Evolutionary conservation across 208 protist genomes (phyloP), one percentile per base, ranked within the genome.

Genomic region (Phytomonas francai): DNA sequence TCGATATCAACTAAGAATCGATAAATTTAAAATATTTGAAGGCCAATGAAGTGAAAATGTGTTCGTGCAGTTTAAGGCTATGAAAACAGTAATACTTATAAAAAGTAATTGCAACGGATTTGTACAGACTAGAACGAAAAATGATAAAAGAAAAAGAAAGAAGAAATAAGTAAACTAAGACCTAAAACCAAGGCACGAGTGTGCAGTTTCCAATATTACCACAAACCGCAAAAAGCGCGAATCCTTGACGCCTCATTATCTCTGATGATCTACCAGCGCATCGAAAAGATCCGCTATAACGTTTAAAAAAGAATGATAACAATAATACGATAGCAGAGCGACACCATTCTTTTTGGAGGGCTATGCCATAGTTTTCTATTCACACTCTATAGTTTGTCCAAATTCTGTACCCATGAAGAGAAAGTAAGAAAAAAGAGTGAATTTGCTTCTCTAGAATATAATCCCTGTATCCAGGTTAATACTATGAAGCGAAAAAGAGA

Each of bases 31-130:
- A 54, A 19, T 54, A 25, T 25, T 25, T 25, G 22, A 12, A 54
- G 22, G 25, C 19, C 25, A 54, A 19, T 25, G 1, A 25, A 54
- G 6, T 25, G 4, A 25, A 25, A 25, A 25, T 54, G 2, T 54
- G 22, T 16, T 25, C 11, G 25, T 25, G 19, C 3, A 36, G 19
- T 22, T 54, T 54, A 54, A 51, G 59, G 39, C 34, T 59, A 34
- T 68, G 51, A 33, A 65, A 67, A 59, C 57, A 68, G 49, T 51
- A 62, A 65, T 3, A 39, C 59, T 30, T 22, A 31, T 7, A 28
- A 51, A 62, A 74, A 65, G 12, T 65, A 65, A 68, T 56, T 65
- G 34, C 32, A n/a, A 62, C 7, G 25, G 2, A 22, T 62, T 54
- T 33, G n/a, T 45, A 42, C 3, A 61, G 30, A 51, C 56, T 64